Percentiles rank a stretch among this genome's conserved stretches.
Conservation (phyloP, 208 protist genomes). For the Zelonia costaricensis region DNA sequence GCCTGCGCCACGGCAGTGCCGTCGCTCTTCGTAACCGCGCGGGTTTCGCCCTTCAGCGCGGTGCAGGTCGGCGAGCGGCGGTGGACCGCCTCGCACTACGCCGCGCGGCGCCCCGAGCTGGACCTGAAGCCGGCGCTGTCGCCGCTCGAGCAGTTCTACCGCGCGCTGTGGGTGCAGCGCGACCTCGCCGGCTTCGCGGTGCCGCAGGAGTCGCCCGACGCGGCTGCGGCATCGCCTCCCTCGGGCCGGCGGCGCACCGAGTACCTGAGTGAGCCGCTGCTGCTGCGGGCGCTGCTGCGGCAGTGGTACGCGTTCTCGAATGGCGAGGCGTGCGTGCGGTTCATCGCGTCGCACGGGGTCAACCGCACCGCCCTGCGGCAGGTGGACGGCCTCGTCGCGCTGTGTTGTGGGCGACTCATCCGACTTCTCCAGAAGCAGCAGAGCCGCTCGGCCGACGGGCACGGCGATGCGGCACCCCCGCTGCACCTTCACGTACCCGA, state of each 20-base stretch:
- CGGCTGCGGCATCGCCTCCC: neutral
- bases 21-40: slow-evolving; percentile 44
- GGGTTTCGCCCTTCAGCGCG: slow-evolving; percentile 16
- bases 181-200: slow-evolving; percentile 27
- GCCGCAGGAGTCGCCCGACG: neutral
- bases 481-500: too few relatives aligned
- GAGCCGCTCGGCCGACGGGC: neutral
- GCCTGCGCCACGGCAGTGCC: slow-evolving; percentile 80
- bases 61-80: slow-evolving; percentile 2
- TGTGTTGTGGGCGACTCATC: slow-evolving; percentile 57
- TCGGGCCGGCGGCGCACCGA: slow-evolving; percentile 14
- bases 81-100: slow-evolving; percentile 10
- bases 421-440: slow-evolving; percentile 28
- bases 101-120: neutral
- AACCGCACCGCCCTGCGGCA: slow-evolving; percentile 57
- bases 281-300: slow-evolving; percentile 56
- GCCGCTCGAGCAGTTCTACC: slow-evolving; percentile 37
- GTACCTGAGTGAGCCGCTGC: slow-evolving; percentile 74
- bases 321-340: slow-evolving; percentile 16
- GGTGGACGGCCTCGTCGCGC: slow-evolving; percentile 59
- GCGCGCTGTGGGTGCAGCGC: slow-evolving; percentile 34
- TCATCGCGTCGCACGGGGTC: slow-evolving; percentile 29
- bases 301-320: slow-evolving; percentile 63
- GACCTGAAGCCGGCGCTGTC: slow-evolving; percentile 33
- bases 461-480: too few relatives aligned